phyloP scores from a whole-genome alignment of 352 stramenopile species.

The Phytophthora agathidicida region DNA sequence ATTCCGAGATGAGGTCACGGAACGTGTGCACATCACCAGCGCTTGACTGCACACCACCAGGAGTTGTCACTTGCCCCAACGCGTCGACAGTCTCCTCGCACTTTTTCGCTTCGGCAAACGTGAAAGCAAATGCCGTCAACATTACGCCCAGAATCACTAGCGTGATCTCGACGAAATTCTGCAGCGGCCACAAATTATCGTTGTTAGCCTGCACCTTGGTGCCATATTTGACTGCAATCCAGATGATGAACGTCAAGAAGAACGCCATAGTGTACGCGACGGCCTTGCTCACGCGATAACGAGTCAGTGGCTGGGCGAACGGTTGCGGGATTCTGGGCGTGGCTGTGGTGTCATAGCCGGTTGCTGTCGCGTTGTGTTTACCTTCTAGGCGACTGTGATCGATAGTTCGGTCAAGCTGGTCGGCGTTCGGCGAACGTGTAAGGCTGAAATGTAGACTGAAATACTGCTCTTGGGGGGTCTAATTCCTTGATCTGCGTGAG shows the following conservation, averaged over 20 bases:
- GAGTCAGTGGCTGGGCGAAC: slow-evolving; percentile 42
- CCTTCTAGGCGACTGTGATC: slow-evolving; percentile 26
- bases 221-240: slow-evolving; percentile 33
- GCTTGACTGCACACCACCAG: slow-evolving; percentile 10
- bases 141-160: slow-evolving; percentile 14
- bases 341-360: slow-evolving; percentile 1
- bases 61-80: slow-evolving; percentile 1
- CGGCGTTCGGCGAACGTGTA: slow-evolving; percentile 27
- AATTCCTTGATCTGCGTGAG: slow-evolving; percentile 34
- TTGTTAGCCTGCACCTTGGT: slow-evolving; percentile 32
- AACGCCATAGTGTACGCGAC: slow-evolving; percentile 28
- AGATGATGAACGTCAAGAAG: slow-evolving; percentile 31
- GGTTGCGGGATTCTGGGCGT: slow-evolving; percentile 18
- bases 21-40: slow-evolving; percentile 20
- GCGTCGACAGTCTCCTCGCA: background rate
- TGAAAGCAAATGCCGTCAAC: slow-evolving; percentile 15
- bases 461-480: slow-evolving; percentile 29
- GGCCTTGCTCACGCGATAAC: slow-evolving; percentile 19
- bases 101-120: slow-evolving; percentile 14
- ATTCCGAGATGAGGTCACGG: slow-evolving; percentile 21
- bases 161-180: slow-evolving; percentile 47
- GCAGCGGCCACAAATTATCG: slow-evolving; percentile 46
- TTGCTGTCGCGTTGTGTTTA: slow-evolving; percentile 7
- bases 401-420: slow-evolving; percentile 25
- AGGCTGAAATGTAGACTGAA: slow-evolving; percentile 40